Base-by-base conservation (phyloP, 2,329 filamentous ascomycete genomes). In the Colletotrichum paranaense region DNA sequence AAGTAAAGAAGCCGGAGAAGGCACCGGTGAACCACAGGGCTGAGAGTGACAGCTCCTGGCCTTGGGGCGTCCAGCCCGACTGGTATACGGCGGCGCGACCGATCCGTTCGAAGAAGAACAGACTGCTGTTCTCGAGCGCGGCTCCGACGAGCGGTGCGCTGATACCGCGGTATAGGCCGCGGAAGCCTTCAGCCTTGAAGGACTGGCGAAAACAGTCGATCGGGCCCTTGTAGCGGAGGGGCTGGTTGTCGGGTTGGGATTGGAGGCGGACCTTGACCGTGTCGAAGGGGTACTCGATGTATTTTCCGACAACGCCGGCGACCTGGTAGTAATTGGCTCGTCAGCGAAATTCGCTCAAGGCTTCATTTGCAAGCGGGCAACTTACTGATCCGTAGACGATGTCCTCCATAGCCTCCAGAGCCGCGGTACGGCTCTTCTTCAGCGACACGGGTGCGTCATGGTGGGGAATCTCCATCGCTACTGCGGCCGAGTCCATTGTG, bases 281-380 rank as follows among this genome's bases (percentile, higher is more conserved):
- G 84, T 99, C 97, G 84, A 99, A 99, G 28, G 97, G 97, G 82
- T 98, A 99, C 82, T 99, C 97, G 80, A 99, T 96, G 82, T 96
- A 94, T 86, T 98, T 99, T 75, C 96, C 96, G 46, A 94, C 92
- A 73, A 97, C 91, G 74, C 97, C 97, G 68, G 96, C 95, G 72
- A 90, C 83, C 93, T 95, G 76, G 55, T 58, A 14, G 60, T 24
- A n/a, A 49, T 12, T n/a, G 14, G 30, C 75, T 64, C 68, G 30
- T 56, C 9, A 73, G 30, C 58, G 52, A 22, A 67, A 53, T 49
- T 22, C 12, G 19, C 5, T 7, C 9, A 19, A 16, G 19, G 49
- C 30, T 57, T 62, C 12, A 5, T 22, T 38, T 6, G 62, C 30
- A 12, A 63, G 28, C 28, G 49, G n/a, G 30, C 64, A 75, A 84